Conservation (phyloP, 495 filamentous ascomycete genomes). For the Xylaria longipes region DNA sequence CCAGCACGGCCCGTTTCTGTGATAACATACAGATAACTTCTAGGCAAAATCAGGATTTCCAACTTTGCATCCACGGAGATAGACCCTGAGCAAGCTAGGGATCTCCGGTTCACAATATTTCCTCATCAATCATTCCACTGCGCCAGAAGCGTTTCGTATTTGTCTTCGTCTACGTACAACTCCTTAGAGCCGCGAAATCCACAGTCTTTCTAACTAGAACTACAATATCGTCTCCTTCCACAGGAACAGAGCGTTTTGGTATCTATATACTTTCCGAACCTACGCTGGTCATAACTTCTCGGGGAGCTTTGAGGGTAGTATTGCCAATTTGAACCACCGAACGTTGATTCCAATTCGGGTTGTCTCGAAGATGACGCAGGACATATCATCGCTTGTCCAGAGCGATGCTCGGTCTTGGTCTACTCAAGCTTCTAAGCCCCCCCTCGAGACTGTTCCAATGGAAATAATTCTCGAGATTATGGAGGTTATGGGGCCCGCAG, state of each 20-base stretch:
- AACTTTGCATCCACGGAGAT: neutral
- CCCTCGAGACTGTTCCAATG: conserved; percentile 29
- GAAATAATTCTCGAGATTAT: conserved; percentile 46
- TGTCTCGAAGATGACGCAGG: conserved; percentile 7
- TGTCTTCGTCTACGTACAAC: neutral
- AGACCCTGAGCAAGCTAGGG: neutral
- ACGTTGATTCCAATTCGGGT: neutral
- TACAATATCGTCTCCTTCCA: neutral
- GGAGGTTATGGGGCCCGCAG: conserved; percentile 36
- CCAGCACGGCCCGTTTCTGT: neutral
- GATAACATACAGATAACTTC: neutral
- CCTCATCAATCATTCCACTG: neutral
- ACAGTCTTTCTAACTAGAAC: neutral
- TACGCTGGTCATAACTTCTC: neutral
- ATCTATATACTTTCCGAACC: neutral
- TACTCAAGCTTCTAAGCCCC: neutral
- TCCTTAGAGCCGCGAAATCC: too few relatives aligned
- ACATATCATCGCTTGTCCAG: neutral
- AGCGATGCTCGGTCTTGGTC: neutral
- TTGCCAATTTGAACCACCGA: neutral
- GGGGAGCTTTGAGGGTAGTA: neutral
- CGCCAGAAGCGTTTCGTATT: neutral
- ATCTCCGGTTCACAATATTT: neutral
- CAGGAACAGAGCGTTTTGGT: neutral
- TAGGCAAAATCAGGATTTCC: neutral